phyloP scores from a whole-genome alignment of 2,329 filamentous ascomycete species.

The Orbilia javanica region DNA sequence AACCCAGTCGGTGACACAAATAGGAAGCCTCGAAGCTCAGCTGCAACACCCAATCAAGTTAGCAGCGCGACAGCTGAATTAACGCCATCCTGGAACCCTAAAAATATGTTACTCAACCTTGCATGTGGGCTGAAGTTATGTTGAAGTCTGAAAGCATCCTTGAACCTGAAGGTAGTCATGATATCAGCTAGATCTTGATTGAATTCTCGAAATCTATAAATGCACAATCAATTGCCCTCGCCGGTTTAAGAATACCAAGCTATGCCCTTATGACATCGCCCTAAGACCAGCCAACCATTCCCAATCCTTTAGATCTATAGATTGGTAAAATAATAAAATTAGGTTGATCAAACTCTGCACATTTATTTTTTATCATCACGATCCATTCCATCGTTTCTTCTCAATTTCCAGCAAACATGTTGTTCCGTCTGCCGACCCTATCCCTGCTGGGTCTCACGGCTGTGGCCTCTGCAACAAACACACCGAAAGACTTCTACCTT shows the following conservation, averaged over 20 bases:
- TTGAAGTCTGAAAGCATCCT: neutral
- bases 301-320: no score
- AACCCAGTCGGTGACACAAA: neutral
- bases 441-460: neutral
- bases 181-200: no score
- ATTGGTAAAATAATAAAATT: no score
- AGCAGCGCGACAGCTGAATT: neutral
- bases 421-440: neutral
- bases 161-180: neutral
- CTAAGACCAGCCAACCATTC: no score
- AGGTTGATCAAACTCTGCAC: no score
- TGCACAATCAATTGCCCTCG: no score
- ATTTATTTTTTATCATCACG: neutral
- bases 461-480: constrained; percentile 14
- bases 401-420: neutral
- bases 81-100: neutral
- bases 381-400: neutral
- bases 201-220: constrained; percentile 1
- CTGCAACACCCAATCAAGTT: constrained; percentile 1
- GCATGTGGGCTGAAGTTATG: neutral
- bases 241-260: no score
- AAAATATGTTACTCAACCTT: neutral
- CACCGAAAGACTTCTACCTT: constrained; percentile 30
- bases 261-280: no score
- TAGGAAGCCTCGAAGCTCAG: neutral